Base-by-base conservation (phyloP, 768 basidiomycete species). In the Crassisporium funariophilum region DNA sequence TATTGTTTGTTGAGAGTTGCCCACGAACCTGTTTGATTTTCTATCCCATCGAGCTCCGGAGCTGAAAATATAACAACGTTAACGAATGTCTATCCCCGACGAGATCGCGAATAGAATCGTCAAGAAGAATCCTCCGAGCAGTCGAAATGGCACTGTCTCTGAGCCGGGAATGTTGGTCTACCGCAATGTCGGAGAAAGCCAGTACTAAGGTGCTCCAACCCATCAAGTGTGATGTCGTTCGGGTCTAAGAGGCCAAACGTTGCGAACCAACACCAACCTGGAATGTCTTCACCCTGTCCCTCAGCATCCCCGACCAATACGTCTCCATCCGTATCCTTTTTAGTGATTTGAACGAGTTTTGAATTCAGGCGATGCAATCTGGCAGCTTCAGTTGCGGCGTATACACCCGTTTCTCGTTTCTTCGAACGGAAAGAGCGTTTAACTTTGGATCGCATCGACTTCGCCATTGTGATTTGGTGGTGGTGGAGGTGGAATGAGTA, bases 371-470 rank as follows among this genome's bases (percentile, higher is more conserved):
- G 78, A 50, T 86, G 67, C 25, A 92, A 71, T 29, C 91, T 84
- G 31, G 86, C 89, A 15, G 90, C 88, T 52, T 88, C 84, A 7
- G 80, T 74, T 1, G 77, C 90, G 37, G 90, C 89, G 58, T 88
- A 92, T 44, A 87, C 77, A 44, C 88, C 84, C 35, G 69, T 65
- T 59, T 84, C 78, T 49, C 90, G 82, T 66, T 92, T 92, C 57
- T 86, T 84, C 11, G 83, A 73, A 55, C 90, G 86, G 66, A 81
- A 88, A 11, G 78, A 69, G 22, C 91, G 86, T 62, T 92, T 93
- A 38, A 79, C 76, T 69, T 93, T 93, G 5, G 88, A 89, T 60
- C 91, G 75, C 31, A 81, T 76, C 35, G 88, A 91, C 74, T 93
- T 93, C 34, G 86, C 90, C 90, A 93, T 91, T 21, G 53, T 39